Base-by-base conservation (phyloP, 2,329 filamentous ascomycete genomes). In the Gaeumannomyces sp. region DNA sequence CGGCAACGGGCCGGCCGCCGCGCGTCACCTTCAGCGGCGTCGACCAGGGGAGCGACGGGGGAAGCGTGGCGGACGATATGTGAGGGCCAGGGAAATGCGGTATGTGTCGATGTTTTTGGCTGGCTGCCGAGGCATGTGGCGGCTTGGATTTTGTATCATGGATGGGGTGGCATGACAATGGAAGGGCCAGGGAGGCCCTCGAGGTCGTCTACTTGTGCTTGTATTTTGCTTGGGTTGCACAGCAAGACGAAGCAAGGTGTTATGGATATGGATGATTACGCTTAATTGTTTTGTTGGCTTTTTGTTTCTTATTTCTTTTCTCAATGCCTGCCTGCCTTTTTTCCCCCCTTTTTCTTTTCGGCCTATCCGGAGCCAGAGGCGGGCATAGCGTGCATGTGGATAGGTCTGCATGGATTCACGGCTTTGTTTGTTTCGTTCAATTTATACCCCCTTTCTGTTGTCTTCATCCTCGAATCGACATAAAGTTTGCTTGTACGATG, bases 11-110 rank as follows among this genome's bases (percentile, higher is more conserved):
- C n/a, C 64, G 38, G 45, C 33, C 61, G 22, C 58, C 61, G 11
- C 64, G 67, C 0, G 69, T 69, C 29, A 67, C 69, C 8, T 70
- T 70, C 66, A 53, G 45, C 8, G 45, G 45, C 45, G 22, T 53
- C 45, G 45, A 53, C 22, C 45, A 53, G 45, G 45, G 10, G 6
- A 53, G 45, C 22, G 45, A 53, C 45, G 45, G 19, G 22, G 45
- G 22, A n/a, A 53, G 45, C 45, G 19, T n/a, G 45, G 45, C 10
- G 5, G 45, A n/a, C 6, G 45, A n/a, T 14, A 53, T n/a, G 22
- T 53, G 22, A 53, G 22, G 10, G 45, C 19, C 35, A 19, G 13
- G 14, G 16, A 19, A 19, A 2, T 11, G 11, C 10, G 8, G 8
- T 35, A 35, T 35, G 10, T 13, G 33, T 35, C 33, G 10, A 38